Conservation (phyloP, 106 monocot genomes). For the Dendrobium chrysotoxum region DNA sequence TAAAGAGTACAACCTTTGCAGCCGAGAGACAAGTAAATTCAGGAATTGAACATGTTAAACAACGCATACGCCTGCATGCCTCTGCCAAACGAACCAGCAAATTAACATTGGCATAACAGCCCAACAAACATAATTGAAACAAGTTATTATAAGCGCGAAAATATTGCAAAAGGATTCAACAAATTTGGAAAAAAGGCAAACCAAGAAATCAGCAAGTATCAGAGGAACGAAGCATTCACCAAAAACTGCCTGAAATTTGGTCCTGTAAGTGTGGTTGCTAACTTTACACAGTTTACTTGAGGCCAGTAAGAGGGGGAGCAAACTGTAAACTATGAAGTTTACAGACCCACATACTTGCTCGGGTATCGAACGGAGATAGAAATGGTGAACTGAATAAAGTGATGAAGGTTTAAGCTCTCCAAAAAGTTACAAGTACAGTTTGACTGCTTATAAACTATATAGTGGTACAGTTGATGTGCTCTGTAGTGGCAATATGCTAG, state of each 20-base stretch:
- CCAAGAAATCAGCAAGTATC: background rate
- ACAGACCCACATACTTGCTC: background rate
- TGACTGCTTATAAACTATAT: too few species aligned
- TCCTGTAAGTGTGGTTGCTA: background rate
- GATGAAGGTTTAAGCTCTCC: too few species aligned
- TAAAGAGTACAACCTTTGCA: constrained; percentile 60
- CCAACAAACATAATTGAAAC: background rate
- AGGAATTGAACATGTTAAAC: constrained; percentile 72
- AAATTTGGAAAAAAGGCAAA: background rate
- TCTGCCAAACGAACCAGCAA: constrained; percentile 36
- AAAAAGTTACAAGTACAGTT: background rate
- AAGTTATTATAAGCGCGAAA: background rate
- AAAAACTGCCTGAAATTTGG: background rate
- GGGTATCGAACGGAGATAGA: background rate
- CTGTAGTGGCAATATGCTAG: background rate
- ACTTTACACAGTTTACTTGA: background rate
- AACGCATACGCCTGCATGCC: constrained; percentile 76
- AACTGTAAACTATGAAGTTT: background rate
- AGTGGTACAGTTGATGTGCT: background rate
- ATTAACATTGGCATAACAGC: background rate
- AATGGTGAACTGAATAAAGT: background rate
- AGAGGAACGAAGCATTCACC: background rate
- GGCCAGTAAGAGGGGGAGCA: background rate
- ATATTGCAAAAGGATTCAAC: background rate
- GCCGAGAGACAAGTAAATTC: constrained; percentile 89